phyloP scores from a whole-genome alignment of 805 yeast species.

The Saccharomyces jurei region DNA sequence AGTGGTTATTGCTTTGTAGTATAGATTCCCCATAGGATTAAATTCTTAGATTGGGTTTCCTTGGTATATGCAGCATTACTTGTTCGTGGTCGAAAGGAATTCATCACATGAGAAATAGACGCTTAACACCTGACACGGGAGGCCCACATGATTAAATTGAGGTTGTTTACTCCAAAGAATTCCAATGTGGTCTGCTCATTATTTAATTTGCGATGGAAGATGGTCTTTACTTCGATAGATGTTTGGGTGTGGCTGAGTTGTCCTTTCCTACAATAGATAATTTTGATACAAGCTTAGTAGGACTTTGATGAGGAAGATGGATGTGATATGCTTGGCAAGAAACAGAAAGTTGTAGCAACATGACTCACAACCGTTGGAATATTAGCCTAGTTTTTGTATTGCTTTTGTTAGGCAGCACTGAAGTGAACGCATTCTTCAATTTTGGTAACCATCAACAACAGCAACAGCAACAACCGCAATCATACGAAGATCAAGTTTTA shows the following conservation, averaged over 20 bases:
- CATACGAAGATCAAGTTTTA: conserved; percentile 32
- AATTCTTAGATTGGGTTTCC: neutral
- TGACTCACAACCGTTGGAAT: neutral
- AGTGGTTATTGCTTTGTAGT: neutral
- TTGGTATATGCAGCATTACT: neutral
- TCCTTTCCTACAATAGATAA: neutral
- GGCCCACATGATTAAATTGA: neutral
- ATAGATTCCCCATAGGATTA: neutral
- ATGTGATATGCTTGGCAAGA: neutral
- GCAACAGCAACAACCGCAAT: conserved; percentile 24
- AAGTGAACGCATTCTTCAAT: conserved; percentile 31
- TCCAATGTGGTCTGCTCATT: neutral
- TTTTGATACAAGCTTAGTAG: neutral
- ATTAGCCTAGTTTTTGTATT: neutral
- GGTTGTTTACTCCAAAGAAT: neutral
- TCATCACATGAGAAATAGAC: neutral
- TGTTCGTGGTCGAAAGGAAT: neutral
- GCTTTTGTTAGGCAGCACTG: neutral
- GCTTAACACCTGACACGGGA: neutral
- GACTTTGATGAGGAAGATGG: neutral
- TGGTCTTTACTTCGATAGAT: neutral
- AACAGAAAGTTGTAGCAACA: neutral
- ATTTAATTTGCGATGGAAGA: neutral
- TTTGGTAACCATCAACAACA: conserved; percentile 34
- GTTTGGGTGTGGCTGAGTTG: neutral